Conservation (phyloP, 805 yeast species). For the Nakazawaea pomicola region DNA sequence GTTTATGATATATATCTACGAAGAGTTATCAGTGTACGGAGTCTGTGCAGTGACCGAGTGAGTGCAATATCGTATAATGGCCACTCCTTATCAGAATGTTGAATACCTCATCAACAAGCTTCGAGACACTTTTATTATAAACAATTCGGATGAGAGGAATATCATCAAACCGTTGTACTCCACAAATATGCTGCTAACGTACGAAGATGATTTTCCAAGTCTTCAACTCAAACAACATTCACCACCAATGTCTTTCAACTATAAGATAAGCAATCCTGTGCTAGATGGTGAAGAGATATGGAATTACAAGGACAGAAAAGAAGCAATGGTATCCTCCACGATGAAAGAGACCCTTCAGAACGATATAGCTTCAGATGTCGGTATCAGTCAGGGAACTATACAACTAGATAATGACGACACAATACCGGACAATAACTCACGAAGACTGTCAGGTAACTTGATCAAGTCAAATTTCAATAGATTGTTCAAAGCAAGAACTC, state of each 20-base stretch:
- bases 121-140: constrained; percentile 1
- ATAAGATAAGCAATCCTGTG: constrained; percentile 7
- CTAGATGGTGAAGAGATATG: constrained; percentile 1
- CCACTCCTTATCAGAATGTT: constrained; percentile 7
- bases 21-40: no score
- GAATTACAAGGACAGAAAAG: constrained; percentile 3
- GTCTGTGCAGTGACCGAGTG: no score
- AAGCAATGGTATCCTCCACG: constrained; percentile 1
- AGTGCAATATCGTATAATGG: constrained; percentile 7
- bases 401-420: neutral
- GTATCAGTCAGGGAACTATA: constrained; percentile 1
- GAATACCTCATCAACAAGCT: constrained; percentile 7
- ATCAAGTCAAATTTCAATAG: constrained; percentile 11
- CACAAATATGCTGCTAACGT: neutral
- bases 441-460: constrained; percentile 3
- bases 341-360: constrained; percentile 4
- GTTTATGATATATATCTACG: no score
- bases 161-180: constrained; percentile 4
- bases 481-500: constrained; percentile 4
- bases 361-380: neutral
- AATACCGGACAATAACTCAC: neutral
- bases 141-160: constrained; percentile 5
- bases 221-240: neutral
- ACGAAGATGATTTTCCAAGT: constrained; percentile 1
- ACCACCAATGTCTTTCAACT: constrained; percentile 14